Evolutionary conservation across 805 yeast genomes (phyloP), one percentile per base, ranked within the genome.

Genomic region (Metschnikowia henanensis): DNA sequence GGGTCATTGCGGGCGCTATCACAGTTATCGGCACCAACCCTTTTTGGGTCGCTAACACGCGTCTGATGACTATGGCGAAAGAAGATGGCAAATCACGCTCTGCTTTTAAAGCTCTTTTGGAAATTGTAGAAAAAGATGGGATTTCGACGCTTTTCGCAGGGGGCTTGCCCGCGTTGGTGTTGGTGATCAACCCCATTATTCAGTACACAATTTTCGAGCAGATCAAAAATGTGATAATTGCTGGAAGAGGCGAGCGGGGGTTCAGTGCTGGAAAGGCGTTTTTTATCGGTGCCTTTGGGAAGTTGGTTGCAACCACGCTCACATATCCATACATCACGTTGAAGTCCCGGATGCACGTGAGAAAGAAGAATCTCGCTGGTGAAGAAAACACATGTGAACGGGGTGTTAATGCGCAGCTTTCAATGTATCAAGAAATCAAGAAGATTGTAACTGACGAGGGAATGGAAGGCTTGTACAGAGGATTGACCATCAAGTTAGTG

Each of bases 131-230:
- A 53, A 76, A 75, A 30, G 96, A 87, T 53, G 97, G 97, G 3
- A 58, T 83, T 37, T 60, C 59, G 32, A 79, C 90, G 16, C 73
- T 91, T 39, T 88, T 91, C 61, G 83, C 88, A 23, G 98, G 98
- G 5, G 79, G 91, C 5, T 72, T 83, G 22, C 97, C 97, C 1
- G 96, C 97, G 2, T 74, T 91, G 57, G 80, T 89, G 37, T 73
- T 91, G 47, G 97, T 91, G 39, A 57, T 83, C 50, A 91, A 91
- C 64, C 97, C 98, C 31, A 84, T 91, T 47, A 83, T 91, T 52
- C 97, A 91, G 65, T 91, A 90, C 70, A 87, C 97, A 38, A 79
- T 89, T 35, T 91, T 85, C 63, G 98, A 91, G 67, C 96, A 90
- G 65, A 64, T 87, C 56, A 83, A 84, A 59, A 87, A 86, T 53